Percentiles rank a stretch among this genome's conserved stretches.
These are phyloP conservation scores for Aegilops bicornis DNA, from an alignment of 176 grass and related monocot genomes.

Conservation along the genomic window DNA sequence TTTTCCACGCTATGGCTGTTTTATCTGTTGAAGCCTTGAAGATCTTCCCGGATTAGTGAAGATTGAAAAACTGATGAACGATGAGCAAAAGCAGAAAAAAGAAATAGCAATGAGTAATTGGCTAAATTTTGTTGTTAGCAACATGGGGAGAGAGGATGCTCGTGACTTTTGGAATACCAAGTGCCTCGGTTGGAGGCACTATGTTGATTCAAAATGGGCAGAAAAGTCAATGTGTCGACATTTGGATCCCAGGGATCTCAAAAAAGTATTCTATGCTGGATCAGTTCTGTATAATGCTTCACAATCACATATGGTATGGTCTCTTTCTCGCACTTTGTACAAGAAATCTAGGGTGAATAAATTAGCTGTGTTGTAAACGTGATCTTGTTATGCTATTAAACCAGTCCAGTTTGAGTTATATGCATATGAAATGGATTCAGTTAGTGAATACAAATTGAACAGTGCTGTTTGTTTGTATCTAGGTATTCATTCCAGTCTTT, in stretches of 20 bases:
- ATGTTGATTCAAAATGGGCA: background rate
- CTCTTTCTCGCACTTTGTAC: no score
- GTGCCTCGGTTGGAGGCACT: background rate
- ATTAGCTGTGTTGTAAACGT: background rate
- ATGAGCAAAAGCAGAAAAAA: no score
- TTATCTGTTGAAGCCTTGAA: background rate
- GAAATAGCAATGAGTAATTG: background rate
- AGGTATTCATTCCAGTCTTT: background rate
- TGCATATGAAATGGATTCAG: background rate
- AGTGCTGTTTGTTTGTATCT: background rate
- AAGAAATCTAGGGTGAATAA: no score
- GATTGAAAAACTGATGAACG: background rate
- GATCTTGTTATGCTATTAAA: background rate
- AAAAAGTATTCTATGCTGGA: background rate
- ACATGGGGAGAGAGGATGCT: background rate
- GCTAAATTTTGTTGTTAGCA: background rate
- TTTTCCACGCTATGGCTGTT: background rate
- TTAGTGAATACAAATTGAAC: background rate
- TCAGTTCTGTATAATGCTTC: background rate
- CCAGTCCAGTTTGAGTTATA: background rate
- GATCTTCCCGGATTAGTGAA: background rate
- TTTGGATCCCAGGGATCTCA: background rate
- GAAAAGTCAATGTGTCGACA: background rate
- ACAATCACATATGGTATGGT: background rate
- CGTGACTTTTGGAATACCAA: background rate